phyloP scores from a whole-genome alignment of 2,329 filamentous ascomycete genomes.

The Calcarisporium arbuscula region DNA sequence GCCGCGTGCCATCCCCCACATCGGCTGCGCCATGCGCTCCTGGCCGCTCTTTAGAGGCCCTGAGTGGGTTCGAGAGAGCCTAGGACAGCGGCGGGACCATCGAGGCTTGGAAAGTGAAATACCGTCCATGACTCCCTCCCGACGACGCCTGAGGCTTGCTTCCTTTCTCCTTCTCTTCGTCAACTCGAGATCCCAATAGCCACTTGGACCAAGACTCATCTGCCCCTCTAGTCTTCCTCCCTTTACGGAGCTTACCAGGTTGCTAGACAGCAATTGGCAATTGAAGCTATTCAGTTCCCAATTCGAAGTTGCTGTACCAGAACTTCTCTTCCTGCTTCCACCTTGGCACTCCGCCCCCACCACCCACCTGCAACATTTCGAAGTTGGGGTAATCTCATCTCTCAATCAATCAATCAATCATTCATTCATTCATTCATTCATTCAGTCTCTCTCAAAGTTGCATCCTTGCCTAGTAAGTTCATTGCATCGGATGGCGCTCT shows the following conservation, averaged over 20 bases:
- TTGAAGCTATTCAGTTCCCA: too few species aligned
- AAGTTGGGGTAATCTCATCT: too few species aligned
- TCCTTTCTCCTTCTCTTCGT: conserved; percentile 7
- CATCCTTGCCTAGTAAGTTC: too few species aligned
- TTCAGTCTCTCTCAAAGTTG: too few species aligned
- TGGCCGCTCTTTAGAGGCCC: too few species aligned
- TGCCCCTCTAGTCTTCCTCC: neutral
- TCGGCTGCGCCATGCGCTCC: conserved; percentile 25
- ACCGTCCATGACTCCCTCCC: conserved; percentile 25
- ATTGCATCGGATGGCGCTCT: too few species aligned
- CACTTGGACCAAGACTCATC: neutral
- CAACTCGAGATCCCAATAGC: neutral
- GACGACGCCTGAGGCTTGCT: conserved; percentile 25
- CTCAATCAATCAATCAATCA: too few species aligned
- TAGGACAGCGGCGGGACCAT: conserved; percentile 8
- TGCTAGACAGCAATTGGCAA: too few species aligned
- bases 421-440: too few species aligned
- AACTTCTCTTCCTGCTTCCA: neutral
- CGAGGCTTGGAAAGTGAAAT: conserved; percentile 28
- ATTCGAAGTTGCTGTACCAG: neutral
- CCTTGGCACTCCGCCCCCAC: neutral
- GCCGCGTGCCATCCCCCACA: too few species aligned
- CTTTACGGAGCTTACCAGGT: too few species aligned
- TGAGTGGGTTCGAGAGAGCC: too few species aligned
- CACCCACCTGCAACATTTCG: neutral